Conservation (phyloP, 177 flowering plant species). For the Vitis hybrid region DNA sequence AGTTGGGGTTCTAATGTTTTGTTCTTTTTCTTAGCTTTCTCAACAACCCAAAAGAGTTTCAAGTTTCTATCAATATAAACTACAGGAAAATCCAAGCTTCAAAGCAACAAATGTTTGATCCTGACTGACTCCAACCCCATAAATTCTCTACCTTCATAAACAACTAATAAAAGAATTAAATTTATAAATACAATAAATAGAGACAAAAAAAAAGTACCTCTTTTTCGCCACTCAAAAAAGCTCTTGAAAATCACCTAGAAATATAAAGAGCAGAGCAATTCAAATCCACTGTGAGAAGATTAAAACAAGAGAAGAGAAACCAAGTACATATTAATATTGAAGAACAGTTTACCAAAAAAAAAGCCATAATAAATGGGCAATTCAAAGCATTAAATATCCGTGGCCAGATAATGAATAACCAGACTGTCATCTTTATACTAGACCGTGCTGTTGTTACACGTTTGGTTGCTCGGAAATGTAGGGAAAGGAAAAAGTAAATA, state of each 20-base stretch:
- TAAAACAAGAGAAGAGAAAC: neutral
- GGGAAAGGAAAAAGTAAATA: neutral
- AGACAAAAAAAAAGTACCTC: neutral
- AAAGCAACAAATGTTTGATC: neutral
- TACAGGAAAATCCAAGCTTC: neutral
- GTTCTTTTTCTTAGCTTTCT: too few relatives aligned
- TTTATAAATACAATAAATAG: neutral
- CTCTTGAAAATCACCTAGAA: neutral
- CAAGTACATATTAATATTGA: too few relatives aligned
- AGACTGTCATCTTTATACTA: neutral
- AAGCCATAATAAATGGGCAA: constrained; percentile 8
- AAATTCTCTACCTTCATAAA: too few relatives aligned
- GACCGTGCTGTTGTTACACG: too few relatives aligned
- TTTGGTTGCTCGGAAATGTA: neutral
- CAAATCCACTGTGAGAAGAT: neutral
- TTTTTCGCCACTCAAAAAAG: neutral
- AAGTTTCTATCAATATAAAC: neutral
- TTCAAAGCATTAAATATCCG: constrained; percentile 4
- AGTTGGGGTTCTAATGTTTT: too few relatives aligned
- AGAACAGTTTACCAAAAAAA: neutral
- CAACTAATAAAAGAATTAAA: too few relatives aligned
- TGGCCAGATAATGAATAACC: too few relatives aligned
- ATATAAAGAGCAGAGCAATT: neutral
- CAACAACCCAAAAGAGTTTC: too few relatives aligned
- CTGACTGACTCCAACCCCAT: too few relatives aligned